phyloP scores from a whole-genome alignment of 148 eudicot species.

The Tetragonia tetragonoides region DNA sequence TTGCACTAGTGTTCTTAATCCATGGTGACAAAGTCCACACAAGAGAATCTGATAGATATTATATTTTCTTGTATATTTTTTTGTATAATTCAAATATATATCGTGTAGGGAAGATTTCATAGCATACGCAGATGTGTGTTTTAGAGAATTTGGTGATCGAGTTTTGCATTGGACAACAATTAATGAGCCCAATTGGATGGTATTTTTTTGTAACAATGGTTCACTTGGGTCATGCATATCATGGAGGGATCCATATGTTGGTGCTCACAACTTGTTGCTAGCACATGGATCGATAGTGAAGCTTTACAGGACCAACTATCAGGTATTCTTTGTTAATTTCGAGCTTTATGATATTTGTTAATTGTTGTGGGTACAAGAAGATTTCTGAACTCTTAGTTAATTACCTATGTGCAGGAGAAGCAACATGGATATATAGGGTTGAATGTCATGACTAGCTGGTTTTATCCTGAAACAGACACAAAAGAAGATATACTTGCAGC shows the following conservation, averaged over 20 bases:
- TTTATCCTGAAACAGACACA: conserved; percentile 9
- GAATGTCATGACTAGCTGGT: conserved; percentile 12
- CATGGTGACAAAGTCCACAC: too few species aligned
- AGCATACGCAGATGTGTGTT: conserved; percentile 58
- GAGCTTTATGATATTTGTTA: too few species aligned
- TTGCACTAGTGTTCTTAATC: too few species aligned
- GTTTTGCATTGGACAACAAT: conserved; percentile 45
- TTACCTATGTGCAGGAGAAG: background rate
- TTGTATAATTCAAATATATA: conserved; percentile 28
- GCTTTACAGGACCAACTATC: conserved; percentile 47
- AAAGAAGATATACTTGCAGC: conserved; percentile 19
- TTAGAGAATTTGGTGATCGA: conserved; percentile 27
- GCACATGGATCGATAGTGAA: conserved; percentile 55
- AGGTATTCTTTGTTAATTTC: conserved; percentile 31
- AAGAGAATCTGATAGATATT: too few species aligned
- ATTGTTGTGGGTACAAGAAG: too few species aligned
- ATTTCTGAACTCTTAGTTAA: background rate
- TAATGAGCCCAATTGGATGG: conserved; percentile 42
- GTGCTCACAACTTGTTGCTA: background rate
- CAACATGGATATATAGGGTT: conserved; percentile 28
- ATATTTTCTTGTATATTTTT: background rate
- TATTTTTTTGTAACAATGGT: background rate
- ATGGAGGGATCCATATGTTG: conserved; percentile 48
- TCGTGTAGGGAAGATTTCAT: conserved; percentile 34
- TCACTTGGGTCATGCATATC: conserved; percentile 35